Evolutionary conservation across 352 stramenopile genomes (phyloP), one percentile per base, ranked within the genome.

Genomic region (Phytophthora pluvialis): DNA sequence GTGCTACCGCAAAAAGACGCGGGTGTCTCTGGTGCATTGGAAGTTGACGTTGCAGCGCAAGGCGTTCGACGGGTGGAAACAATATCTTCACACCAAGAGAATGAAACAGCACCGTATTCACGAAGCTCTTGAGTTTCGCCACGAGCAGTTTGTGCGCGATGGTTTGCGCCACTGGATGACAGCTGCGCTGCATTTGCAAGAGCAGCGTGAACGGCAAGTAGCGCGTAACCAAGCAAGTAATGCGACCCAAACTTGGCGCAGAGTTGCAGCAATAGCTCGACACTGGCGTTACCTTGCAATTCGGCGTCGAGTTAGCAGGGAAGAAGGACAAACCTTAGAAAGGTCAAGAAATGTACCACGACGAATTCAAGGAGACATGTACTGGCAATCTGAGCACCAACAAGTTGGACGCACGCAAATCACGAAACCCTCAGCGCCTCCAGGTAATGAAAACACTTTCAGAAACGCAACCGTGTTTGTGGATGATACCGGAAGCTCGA

Each of bases 81-180:
- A 53, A 21, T 86, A 87, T 40, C 21, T 83, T 11, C 6, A 45
- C 0, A 21, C 7, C 6, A 81, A 81, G 50, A 53, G 25, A 21
- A 43, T 25, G 3, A 80, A 87, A 8, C 74, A 81, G 16, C 58
- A 80, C 10, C 74, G 73, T 2, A 72, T 87, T 42, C 81, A 85
- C 28, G 70, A 67, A 11, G 76, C 81, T 2, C 47, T 90, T 5
- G 76, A 86, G 36, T 83, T 84, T 65, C 76, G 78, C 3, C 73
- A 90, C 53, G 32, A 69, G 11, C 56, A 71, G 8, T 73, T 85
- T 60, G 47, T 88, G 33, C 70, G 72, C 8, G 64, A 80, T 43
- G 81, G 76, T 21, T 60, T 90, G 42, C 58, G 52, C 7, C 65
- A 78, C 42, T 90, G 81, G 81, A 73, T 85, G 18, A 73, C 69